phyloP scores from a whole-genome alignment of 1,284 basidiomycete genomes.

The Pisolithus thermaeus region DNA sequence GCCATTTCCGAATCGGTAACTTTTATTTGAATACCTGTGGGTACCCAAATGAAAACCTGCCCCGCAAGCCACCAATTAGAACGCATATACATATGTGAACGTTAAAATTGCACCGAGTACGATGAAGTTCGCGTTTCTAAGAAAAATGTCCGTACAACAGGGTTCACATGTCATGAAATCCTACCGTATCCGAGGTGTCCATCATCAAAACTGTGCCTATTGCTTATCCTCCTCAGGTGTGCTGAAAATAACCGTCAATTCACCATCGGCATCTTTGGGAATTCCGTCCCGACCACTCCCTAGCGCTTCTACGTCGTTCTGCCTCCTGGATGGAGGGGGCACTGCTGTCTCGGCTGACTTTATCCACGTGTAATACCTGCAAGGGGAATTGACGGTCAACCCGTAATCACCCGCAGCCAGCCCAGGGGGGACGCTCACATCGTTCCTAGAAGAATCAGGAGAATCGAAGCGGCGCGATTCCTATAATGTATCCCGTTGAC shows the following conservation, averaged over 20 bases:
- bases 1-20: too few species aligned
- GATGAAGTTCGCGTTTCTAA: too few species aligned
- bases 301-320: constrained; percentile 38
- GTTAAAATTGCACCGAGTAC: too few species aligned
- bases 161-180: too few species aligned
- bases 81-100: too few species aligned
- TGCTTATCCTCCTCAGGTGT: constrained; percentile 19
- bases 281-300: constrained; percentile 12
- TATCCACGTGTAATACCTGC: constrained; percentile 62
- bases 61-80: too few species aligned
- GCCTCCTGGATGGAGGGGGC: constrained; percentile 23
- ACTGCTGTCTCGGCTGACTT: constrained; percentile 44
- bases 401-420: not conserved
- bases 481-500: constrained; percentile 25
- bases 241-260: constrained; percentile 24
- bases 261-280: constrained; percentile 11
- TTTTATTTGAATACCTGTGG: too few species aligned
- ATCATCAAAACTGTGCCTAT: not conserved
- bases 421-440: constrained; percentile 36
- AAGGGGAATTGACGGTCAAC: constrained; percentile 2
- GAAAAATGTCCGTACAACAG: too few species aligned
- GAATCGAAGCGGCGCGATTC: constrained; percentile 56
- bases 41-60: too few species aligned
- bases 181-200: not conserved
- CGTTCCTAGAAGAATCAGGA: constrained; percentile 56